A percentile compares a stretch with the other conserved stretches of the same genome.
Evolutionary conservation across 2,329 filamentous ascomycete genomes (phyloP).

Genomic region (Beauveria asiatica): DNA sequence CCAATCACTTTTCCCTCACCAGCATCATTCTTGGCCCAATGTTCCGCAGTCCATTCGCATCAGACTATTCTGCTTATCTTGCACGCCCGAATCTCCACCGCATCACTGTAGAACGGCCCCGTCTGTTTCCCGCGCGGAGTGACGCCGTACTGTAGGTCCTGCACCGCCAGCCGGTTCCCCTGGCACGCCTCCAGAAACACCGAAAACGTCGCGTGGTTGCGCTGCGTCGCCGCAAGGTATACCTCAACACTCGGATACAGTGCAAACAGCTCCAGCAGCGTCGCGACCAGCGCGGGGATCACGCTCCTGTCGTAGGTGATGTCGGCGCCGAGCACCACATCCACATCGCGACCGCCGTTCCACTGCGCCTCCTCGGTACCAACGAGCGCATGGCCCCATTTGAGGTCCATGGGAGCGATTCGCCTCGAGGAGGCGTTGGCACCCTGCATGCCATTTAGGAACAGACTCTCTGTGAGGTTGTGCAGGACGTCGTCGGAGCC

Average conservation of each 20-base stretch:
- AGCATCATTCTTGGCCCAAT: neutral
- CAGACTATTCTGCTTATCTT: conserved; percentile 7
- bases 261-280: conserved; percentile 52
- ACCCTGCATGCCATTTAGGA: conserved; percentile 55
- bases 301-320: conserved; percentile 64
- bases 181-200: conserved; percentile 53
- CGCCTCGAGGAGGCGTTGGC: conserved; percentile 4
- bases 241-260: conserved; percentile 48
- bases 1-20: neutral
- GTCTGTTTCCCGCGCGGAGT: conserved; percentile 34
- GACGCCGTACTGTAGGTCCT: conserved; percentile 34
- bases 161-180: conserved; percentile 34
- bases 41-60: neutral
- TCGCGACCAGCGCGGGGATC: conserved; percentile 56
- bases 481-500: conserved; percentile 65
- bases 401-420: conserved; percentile 46
- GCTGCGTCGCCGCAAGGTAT: conserved; percentile 61
- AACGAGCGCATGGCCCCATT: conserved; percentile 55
- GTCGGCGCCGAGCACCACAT: conserved; percentile 67
- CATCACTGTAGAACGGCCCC: conserved; percentile 57
- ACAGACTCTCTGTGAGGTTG: conserved; percentile 57
- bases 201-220: conserved; percentile 61
- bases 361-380: conserved; percentile 48
- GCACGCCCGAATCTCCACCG: conserved; percentile 49
- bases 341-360: conserved; percentile 39